phyloP scores from a whole-genome alignment of 768 basidiomycete genomes.

The Lanmaoa rubissima region DNA sequence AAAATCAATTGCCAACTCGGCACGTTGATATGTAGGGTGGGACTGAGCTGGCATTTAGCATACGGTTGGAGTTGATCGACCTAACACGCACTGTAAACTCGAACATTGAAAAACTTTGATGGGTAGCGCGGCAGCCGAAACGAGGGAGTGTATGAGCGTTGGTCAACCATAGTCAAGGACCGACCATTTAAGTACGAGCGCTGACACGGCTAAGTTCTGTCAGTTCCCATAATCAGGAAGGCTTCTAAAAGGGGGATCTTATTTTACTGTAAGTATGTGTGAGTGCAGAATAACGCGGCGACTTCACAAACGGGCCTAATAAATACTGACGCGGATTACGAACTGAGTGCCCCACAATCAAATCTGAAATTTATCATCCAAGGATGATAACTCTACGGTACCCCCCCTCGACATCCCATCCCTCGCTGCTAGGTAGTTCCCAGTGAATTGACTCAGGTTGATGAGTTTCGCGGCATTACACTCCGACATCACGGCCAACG shows the following conservation, averaged over 20 bases:
- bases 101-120: slow-evolving; percentile 11
- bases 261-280: slow-evolving; percentile 4
- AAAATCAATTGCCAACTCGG: slow-evolving; percentile 35
- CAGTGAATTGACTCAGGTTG: background rate
- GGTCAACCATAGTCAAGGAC: background rate
- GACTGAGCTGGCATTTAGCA: slow-evolving; percentile 10
- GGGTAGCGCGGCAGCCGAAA: background rate
- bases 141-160: background rate
- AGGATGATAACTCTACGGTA: background rate
- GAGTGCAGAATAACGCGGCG: slow-evolving; percentile 9
- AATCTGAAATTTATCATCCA: background rate
- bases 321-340: slow-evolving; percentile 6
- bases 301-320: background rate
- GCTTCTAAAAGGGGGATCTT: slow-evolving; percentile 9
- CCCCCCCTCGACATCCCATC: background rate
- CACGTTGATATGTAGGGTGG: slow-evolving; percentile 9
- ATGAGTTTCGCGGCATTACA: background rate
- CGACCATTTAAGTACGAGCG: slow-evolving; percentile 16
- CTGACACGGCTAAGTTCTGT: slow-evolving; percentile 16
- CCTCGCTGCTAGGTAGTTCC: background rate
- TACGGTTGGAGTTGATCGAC: background rate
- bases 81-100: slow-evolving; percentile 8
- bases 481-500: background rate
- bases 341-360: slow-evolving; percentile 6
- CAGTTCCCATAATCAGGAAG: slow-evolving; percentile 16